phyloP scores from a whole-genome alignment of 2,329 filamentous ascomycete species.

The Diaporthe longicolla region DNA sequence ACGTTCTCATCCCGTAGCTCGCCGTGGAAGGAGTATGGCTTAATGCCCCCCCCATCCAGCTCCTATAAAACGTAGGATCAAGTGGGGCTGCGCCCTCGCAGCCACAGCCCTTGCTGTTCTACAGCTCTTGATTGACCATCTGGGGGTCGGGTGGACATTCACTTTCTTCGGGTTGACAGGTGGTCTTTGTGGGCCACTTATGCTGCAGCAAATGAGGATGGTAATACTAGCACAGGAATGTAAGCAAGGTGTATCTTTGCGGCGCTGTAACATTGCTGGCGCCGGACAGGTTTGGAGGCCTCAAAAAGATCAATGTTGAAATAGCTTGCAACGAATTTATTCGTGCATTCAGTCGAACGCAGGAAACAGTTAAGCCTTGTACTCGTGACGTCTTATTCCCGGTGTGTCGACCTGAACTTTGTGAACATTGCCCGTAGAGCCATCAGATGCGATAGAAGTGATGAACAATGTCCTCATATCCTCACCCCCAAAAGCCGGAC shows the following conservation, averaged over 20 bases:
- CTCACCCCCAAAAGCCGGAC: slow-evolving; percentile 41
- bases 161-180: slow-evolving; percentile 45
- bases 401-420: slow-evolving; percentile 38
- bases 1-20: slow-evolving; percentile 59
- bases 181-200: slow-evolving; percentile 41
- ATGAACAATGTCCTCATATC: slow-evolving; percentile 43
- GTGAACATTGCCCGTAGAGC: slow-evolving; percentile 43
- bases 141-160: slow-evolving; percentile 46
- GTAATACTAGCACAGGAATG: too few relatives aligned
- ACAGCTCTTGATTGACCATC: slow-evolving; percentile 43
- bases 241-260: too few relatives aligned
- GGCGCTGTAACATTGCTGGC: neutral
- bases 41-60: slow-evolving; percentile 47
- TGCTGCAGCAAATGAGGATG: slow-evolving; percentile 18
- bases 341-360: neutral
- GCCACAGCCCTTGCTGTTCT: slow-evolving; percentile 42
- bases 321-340: neutral
- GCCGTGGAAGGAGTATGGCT: slow-evolving; percentile 54
- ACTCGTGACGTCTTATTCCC: slow-evolving; percentile 31
- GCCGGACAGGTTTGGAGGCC: too few relatives aligned
- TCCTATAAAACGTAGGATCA: slow-evolving; percentile 52
- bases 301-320: too few relatives aligned
- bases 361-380: neutral
- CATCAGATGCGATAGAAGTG: slow-evolving; percentile 42
- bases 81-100: slow-evolving; percentile 44